Conservation (phyloP, 1,284 basidiomycete genomes). For the Fomitiporia mediterranea region DNA sequence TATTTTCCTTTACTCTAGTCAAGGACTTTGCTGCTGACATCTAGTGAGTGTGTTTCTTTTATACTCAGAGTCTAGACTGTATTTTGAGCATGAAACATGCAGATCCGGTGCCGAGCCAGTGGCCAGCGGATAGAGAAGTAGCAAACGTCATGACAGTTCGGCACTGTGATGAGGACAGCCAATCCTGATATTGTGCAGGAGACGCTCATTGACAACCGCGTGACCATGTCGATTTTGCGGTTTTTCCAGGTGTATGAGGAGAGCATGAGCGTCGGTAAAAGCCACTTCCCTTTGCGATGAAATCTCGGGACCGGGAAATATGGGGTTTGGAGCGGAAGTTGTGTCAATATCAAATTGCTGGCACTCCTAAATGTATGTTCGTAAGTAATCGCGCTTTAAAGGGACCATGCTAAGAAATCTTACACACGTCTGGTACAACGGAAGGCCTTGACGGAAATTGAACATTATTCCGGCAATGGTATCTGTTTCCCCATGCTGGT, state of each 20-base stretch:
- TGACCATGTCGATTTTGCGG: not conserved
- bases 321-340: not conserved
- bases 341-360: not conserved
- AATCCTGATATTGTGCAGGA: not conserved
- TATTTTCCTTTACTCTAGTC: slow-evolving; percentile 8
- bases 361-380: not conserved
- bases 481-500: not conserved
- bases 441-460: not conserved
- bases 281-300: not conserved
- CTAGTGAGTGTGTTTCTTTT: not conserved
- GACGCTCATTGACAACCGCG: not conserved
- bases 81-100: not conserved
- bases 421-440: not conserved
- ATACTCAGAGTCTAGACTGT: not conserved
- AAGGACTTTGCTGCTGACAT: not conserved
- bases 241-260: not conserved
- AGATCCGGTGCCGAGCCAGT: not conserved
- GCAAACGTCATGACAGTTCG: not conserved
- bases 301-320: not conserved
- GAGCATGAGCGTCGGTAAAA: not conserved
- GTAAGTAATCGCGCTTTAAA: not conserved
- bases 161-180: not conserved
- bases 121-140: not conserved
- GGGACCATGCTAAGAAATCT: not conserved
- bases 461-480: not conserved